A percentile compares a stretch with the other conserved stretches of the same genome.
Evolutionary conservation across 495 filamentous ascomycete genomes (phyloP).

Genomic region (Annulohypoxylon bovei): DNA sequence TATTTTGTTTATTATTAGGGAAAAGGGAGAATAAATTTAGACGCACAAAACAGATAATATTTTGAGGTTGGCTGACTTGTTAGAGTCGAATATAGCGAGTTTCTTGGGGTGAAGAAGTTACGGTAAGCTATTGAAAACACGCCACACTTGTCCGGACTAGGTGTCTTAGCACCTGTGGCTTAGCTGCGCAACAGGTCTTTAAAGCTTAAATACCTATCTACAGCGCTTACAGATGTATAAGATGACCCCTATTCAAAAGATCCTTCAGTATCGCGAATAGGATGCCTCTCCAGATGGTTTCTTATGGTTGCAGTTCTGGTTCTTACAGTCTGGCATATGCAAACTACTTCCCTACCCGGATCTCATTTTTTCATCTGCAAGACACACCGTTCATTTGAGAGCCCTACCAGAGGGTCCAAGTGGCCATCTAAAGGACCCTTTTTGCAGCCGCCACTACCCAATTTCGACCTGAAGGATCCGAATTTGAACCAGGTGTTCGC

Average conservation of each 20-base stretch:
- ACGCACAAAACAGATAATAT: background rate
- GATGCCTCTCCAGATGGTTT: background rate
- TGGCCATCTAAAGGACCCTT: background rate
- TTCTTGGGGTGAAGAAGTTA: constrained; percentile 1
- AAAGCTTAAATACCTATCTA: background rate
- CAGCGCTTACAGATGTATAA: background rate
- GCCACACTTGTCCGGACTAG: constrained; percentile 3
- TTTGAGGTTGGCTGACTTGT: background rate
- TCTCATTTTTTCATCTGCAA: constrained; percentile 25
- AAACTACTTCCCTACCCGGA: constrained; percentile 7
- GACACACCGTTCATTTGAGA: constrained; percentile 28
- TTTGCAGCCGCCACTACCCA: constrained; percentile 13
- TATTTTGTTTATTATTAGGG: background rate
- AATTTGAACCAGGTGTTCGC: constrained; percentile 26
- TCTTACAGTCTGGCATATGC: constrained; percentile 26
- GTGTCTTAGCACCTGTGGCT: background rate
- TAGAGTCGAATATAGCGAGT: background rate
- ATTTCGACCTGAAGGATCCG: constrained; percentile 19
- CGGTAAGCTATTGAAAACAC: background rate
- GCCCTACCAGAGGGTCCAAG: constrained; percentile 32
- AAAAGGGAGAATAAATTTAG: background rate
- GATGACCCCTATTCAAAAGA: background rate
- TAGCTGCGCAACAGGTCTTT: background rate
- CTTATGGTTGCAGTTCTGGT: background rate
- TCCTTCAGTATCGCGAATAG: constrained; percentile 19